These are phyloP conservation scores for Davidsoniella australis DNA, from an alignment of 2,329 filamentous ascomycete genomes.

Conservation along the genomic window DNA sequence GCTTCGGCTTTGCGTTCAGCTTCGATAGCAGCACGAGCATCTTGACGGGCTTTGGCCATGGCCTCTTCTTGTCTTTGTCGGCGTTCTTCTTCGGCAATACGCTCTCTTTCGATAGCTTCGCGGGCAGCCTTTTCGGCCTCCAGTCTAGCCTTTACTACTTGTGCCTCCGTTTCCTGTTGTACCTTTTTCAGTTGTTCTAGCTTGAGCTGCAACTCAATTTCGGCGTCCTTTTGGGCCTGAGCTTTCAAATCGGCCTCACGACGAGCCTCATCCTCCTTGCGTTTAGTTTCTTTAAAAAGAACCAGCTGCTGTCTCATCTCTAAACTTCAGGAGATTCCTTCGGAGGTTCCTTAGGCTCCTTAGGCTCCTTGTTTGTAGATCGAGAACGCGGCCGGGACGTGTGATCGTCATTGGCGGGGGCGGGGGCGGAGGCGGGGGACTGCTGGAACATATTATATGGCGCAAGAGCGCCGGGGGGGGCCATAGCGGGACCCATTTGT, in stretches of 20 bases:
- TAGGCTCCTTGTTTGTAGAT: slow-evolving; percentile 8
- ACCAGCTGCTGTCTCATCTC: slow-evolving; percentile 43
- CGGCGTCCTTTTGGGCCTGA: slow-evolving; percentile 29
- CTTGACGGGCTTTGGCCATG: slow-evolving; percentile 22
- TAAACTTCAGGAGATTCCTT: slow-evolving; percentile 29
- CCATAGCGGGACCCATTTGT: background rate
- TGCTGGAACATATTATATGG: slow-evolving; percentile 17
- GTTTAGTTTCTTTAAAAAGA: slow-evolving; percentile 29
- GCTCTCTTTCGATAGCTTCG: slow-evolving; percentile 28
- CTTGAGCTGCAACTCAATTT: slow-evolving; percentile 25
- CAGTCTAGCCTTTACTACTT: slow-evolving; percentile 27
- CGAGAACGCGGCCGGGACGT: slow-evolving; percentile 22
- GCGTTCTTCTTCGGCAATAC: slow-evolving; percentile 28
- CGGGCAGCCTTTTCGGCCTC: slow-evolving; percentile 29
- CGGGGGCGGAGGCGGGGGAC: slow-evolving; percentile 24
- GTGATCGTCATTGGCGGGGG: slow-evolving; percentile 25
- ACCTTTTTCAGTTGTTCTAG: slow-evolving; percentile 26
- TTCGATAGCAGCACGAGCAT: slow-evolving; percentile 27
- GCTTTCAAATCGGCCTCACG: slow-evolving; percentile 28
- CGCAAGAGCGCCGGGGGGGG: slow-evolving; percentile 4
- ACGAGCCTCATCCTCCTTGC: slow-evolving; percentile 28
- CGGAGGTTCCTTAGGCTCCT: slow-evolving; percentile 23
- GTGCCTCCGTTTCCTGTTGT: slow-evolving; percentile 18
- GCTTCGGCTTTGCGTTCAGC: slow-evolving; percentile 28
- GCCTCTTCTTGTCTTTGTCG: slow-evolving; percentile 16